phyloP scores from a whole-genome alignment of 768 basidiomycete genomes.

The Dioszegia aurantiaca region DNA sequence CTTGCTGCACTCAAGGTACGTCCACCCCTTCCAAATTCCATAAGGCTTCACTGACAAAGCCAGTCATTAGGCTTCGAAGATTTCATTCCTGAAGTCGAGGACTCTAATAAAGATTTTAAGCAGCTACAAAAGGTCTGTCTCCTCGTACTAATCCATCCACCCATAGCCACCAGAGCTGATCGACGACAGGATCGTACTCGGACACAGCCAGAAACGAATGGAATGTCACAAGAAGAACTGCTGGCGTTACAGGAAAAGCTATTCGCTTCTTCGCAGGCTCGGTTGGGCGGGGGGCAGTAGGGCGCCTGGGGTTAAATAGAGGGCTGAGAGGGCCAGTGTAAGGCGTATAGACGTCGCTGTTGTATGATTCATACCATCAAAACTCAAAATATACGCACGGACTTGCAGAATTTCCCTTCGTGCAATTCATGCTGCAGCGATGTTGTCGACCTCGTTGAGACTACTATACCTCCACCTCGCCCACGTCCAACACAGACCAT shows the following conservation, averaged over 20 bases:
- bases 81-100: slow-evolving; percentile 84
- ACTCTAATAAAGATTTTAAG: slow-evolving; percentile 92
- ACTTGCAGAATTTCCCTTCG: too few relatives aligned
- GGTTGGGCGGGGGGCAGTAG: slow-evolving; percentile 49
- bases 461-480: neutral
- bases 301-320: neutral
- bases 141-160: too few relatives aligned
- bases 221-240: slow-evolving; percentile 86
- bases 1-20: slow-evolving; percentile 81
- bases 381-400: neutral
- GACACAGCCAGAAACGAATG: slow-evolving; percentile 61
- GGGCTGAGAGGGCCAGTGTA: too few relatives aligned
- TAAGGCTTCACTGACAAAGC: neutral
- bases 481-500: too few relatives aligned
- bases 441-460: too few relatives aligned
- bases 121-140: slow-evolving; percentile 80
- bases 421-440: too few relatives aligned
- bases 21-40: neutral
- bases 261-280: slow-evolving; percentile 78
- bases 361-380: too few relatives aligned
- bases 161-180: neutral
- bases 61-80: slow-evolving; percentile 90
- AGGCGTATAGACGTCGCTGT: too few relatives aligned
- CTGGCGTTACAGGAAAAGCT: slow-evolving; percentile 80
- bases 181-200: slow-evolving; percentile 37